Evolutionary conservation across 306 rosid species (phyloP).

Genomic region (Oxytropis ochrocephala): DNA sequence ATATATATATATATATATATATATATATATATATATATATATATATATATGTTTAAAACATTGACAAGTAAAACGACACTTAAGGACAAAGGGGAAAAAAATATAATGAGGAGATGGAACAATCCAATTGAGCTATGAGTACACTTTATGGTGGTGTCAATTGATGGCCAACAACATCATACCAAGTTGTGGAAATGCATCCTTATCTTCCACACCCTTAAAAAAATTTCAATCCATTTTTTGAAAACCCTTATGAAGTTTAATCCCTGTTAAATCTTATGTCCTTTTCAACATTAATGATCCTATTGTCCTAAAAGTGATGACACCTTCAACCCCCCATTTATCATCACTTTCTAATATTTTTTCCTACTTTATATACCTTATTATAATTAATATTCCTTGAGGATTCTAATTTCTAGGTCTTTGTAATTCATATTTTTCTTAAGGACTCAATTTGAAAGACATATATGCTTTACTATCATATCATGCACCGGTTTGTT

Average conservation of each 20-base stretch:
- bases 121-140: conserved; percentile 43
- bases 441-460: not conserved
- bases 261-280: not conserved
- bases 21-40: too few relatives aligned
- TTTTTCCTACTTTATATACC: conserved; percentile 2
- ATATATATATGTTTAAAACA: conserved; percentile 15
- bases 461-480: conserved; percentile 23
- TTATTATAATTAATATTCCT: conserved; percentile 5
- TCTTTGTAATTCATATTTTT: not conserved
- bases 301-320: conserved; percentile 43
- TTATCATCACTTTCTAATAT: conserved; percentile 18
- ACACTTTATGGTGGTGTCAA: conserved; percentile 49
- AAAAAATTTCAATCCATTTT: conserved; percentile 23
- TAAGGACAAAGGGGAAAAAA: not conserved
- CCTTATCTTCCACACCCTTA: conserved; percentile 40
- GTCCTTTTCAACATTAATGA: conserved; percentile 39
- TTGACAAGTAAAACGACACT: not conserved
- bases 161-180: conserved; percentile 76
- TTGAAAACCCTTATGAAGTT: conserved; percentile 4
- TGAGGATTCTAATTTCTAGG: not conserved
- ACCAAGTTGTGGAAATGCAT: conserved; percentile 42
- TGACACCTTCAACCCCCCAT: conserved; percentile 26
- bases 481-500: conserved; percentile 15
- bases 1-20: too few relatives aligned
- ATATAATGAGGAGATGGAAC: not conserved